Base-by-base conservation (phyloP, 2,329 filamentous ascomycete genomes). In the Colletotrichum paranaense region DNA sequence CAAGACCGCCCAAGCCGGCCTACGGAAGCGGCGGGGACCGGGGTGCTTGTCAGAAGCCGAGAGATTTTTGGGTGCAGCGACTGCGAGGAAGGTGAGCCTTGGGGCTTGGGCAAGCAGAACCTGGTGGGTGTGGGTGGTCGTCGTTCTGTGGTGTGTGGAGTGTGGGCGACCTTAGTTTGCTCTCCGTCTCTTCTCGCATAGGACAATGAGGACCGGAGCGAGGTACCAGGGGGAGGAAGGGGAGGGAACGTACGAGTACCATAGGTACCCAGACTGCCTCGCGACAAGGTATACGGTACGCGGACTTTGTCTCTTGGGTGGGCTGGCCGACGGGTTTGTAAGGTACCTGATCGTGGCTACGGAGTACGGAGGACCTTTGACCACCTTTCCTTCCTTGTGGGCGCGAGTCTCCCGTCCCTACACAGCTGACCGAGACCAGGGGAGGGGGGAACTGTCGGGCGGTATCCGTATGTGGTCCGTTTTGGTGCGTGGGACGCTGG, bases 41-140 rank as follows among this genome's bases (percentile, higher is more conserved):
- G 71, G 71, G 71, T 73, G 71, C 67, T 73, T 73, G 71, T 73
- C 71, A 73, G 67, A 73, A 67, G 56, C 67, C 71, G 67, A 73
- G 59, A 53, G 59, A 68, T 55, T 60, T 60, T 55, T 70, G 57
- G 53, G 53, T 38, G 63, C 57, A 52, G 64, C 52, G 63, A 28
- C 35, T 22, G n/a, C 22, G 42, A 38, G n/a, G n/a, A 32, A 46
- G 3, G 22, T 35, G n/a, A 16, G 6, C 38, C 38, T 42, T 42
- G n/a, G 26, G 46, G 14, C 38, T 42, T 42, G 38, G 16, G 38
- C 38, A 42, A 42, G 38, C 16, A 16, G 16, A 16, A 42, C 38
- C 38, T 42, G 16, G 38, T 42, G 38, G 38, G 38, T 16, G 38
- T 42, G 38, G 38, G 30, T 32, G 30, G 30, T 11, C 9, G 30